Conservation (phyloP, 2,329 filamentous ascomycete species). For the Claviceps paspali region DNA sequence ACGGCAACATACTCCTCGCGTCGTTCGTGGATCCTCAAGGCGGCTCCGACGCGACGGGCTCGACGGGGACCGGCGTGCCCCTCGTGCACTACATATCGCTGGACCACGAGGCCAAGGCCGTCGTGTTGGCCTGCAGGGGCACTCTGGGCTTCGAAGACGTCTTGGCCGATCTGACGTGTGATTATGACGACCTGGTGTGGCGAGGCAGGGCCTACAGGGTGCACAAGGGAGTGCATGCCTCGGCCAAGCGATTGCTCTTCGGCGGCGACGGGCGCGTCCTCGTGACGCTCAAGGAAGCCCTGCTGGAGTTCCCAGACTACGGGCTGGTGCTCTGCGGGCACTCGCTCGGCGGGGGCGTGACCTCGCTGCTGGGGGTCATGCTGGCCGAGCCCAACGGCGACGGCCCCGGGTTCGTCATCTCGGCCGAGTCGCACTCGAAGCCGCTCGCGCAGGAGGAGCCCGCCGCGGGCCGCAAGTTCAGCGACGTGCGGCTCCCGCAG, state of each 20-base stretch:
- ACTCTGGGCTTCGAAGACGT: slow-evolving; percentile 62
- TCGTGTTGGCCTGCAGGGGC: slow-evolving; percentile 57
- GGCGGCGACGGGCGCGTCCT: slow-evolving; percentile 53
- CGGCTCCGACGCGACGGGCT: slow-evolving; percentile 47
- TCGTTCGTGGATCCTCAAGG: slow-evolving; percentile 58
- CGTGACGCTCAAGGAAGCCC: slow-evolving; percentile 46
- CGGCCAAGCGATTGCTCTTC: slow-evolving; percentile 50
- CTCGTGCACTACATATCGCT: slow-evolving; percentile 60
- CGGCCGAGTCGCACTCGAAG: slow-evolving; percentile 29
- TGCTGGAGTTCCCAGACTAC: slow-evolving; percentile 53
- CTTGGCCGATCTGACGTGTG: slow-evolving; percentile 58
- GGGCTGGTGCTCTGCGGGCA: slow-evolving; percentile 55
- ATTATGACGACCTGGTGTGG: slow-evolving; percentile 52
- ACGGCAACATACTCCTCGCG: slow-evolving; percentile 46
- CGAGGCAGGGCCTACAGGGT: slow-evolving; percentile 51
- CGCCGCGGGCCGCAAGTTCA: slow-evolving; percentile 11
- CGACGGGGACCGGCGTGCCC: slow-evolving; percentile 50
- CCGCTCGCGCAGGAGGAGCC: slow-evolving; percentile 20
- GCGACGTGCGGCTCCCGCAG: slow-evolving; percentile 40
- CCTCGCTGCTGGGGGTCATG: slow-evolving; percentile 55
- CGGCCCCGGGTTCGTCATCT: slow-evolving; percentile 47
- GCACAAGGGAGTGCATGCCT: slow-evolving; percentile 61
- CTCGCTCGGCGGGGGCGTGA: slow-evolving; percentile 54
- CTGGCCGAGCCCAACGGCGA: slow-evolving; percentile 45
- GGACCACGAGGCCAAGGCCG: slow-evolving; percentile 55